Evolutionary conservation across 2,329 filamentous ascomycete genomes (phyloP), one percentile per base, ranked within the genome.

Genomic region (Seiridium unicorne): DNA sequence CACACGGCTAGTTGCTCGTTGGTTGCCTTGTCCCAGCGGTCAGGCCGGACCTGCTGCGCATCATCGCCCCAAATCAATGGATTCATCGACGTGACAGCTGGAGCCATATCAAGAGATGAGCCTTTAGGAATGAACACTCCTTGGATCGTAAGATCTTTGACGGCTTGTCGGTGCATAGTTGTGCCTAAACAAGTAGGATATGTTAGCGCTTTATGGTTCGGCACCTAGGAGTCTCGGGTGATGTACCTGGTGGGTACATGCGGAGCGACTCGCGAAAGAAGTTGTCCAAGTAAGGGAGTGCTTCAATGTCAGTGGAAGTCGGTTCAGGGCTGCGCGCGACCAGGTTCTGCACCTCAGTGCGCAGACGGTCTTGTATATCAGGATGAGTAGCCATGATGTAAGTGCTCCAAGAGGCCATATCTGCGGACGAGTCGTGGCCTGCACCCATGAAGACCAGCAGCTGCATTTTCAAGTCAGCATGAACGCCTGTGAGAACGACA

Each of bases 21-120:
- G 31, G 65, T 63, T 59, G 68, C 60, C 51, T 63, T 35, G 49
- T 64, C 58, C 77, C 77, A 79, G 47, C 77, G 72, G 26, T 73
- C 70, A 1, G 76, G 76, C 18, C 72, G 67, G 58, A 77, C 76
- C 18, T 70, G 66, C 36, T 71, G 66, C 4, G 70, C 75, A 35
- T 76, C 71, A 0, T 67, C 61, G 1, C 76, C 77, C 77, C 77
- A 79, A 51, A 78, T 68, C 0, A 60, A 54, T 1, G 72, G 72
- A 61, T 74, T 72, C 5, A 70, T 66, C 63, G 76, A 72, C 18
- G 74, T 69, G 34, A 77, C 71, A 4, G 70, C 69, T 1, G 76
- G 74, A 11, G 73, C 69, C 32, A 77, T 65, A 51, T 73, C 67
- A 1, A 79, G 60, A 2, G 69, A 63, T 0, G 76, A 78, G 3